These are phyloP conservation scores for Alternaria arborescens DNA, from an alignment of 2,329 filamentous ascomycete species.

Conservation along the genomic window DNA sequence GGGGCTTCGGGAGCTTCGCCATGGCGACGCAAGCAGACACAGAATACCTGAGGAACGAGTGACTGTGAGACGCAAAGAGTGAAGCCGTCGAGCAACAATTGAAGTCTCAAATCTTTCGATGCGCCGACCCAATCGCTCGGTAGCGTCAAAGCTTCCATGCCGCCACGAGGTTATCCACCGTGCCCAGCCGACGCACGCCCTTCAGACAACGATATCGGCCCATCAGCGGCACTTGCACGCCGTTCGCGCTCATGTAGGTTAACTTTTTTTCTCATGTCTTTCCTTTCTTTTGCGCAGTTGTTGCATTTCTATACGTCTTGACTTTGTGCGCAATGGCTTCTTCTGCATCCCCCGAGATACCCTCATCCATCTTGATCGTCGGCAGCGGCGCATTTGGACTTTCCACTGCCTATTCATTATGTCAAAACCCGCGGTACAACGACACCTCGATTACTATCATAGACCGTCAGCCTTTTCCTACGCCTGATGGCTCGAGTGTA, in stretches of 20 bases:
- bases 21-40: slow-evolving; percentile 34
- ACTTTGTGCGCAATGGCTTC: slow-evolving; percentile 31
- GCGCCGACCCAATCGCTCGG: slow-evolving; percentile 22
- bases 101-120: slow-evolving; percentile 26
- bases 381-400: slow-evolving; percentile 66
- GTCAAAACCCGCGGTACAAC: slow-evolving; percentile 64
- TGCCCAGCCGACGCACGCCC: slow-evolving; percentile 34
- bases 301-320: slow-evolving; percentile 4
- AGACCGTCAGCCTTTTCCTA: slow-evolving; percentile 66
- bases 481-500: slow-evolving; percentile 65
- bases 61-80: slow-evolving; percentile 29
- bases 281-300: slow-evolving; percentile 3
- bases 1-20: slow-evolving; percentile 46
- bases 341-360: slow-evolving; percentile 30
- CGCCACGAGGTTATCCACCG: slow-evolving; percentile 31
- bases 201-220: slow-evolving; percentile 41
- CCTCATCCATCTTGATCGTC: slow-evolving; percentile 59
- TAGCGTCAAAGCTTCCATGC: slow-evolving; percentile 24
- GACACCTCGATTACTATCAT: slow-evolving; percentile 65
- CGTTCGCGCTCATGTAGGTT: slow-evolving; percentile 18
- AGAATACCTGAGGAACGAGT: slow-evolving; percentile 5
- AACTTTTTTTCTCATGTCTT: not conserved
- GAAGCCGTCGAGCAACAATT: slow-evolving; percentile 16
- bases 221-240: slow-evolving; percentile 16
- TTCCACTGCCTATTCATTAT: slow-evolving; percentile 74